Base-by-base conservation (phyloP, 1,139 yeast genomes). In the Hemisphaericaspora lyxosophila region DNA sequence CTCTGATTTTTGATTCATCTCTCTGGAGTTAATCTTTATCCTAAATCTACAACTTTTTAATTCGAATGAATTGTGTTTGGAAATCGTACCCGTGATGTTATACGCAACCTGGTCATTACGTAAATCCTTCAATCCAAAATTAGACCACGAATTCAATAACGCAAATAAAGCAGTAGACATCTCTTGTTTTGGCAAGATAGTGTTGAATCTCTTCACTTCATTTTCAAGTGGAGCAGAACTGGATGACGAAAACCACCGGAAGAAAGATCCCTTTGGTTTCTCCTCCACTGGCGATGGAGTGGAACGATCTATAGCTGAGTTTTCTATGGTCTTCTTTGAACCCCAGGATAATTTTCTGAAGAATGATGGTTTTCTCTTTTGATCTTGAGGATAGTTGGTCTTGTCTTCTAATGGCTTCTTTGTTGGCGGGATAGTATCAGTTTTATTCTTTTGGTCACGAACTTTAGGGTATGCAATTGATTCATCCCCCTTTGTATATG, bases 341-440 rank as follows among this genome's bases (percentile, higher is more conserved):
- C 80, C 79, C 71, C 78, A 73, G 9, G 88, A 80, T 42, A 82
- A 64, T 53, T 81, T 82, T 48, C 88, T 67, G 64, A 83, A 81
- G 46, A 83, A 77, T 0, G 80, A 70, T 44, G 65, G 58, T 50
- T 67, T 68, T 48, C 73, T 62, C 51, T 66, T 69, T 33, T 39
- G 31, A 30, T 13, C 15, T 24, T 28, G 49, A 11, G 43, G 37
- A 2, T 48, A 48, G 41, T 62, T 64, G 24, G 69, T 63, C n/a
- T 62, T 48, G 43, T 65, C 70, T 32, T 53, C 60, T 42, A 64
- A 54, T 18, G 67, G 67, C 35, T 53, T 54, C 22, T 44, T 47
- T 39, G 45, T 55, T 25, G 56, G 52, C 5, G 51, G 54, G 9
- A 44, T 44, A 11, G 46, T 52, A 26, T 48, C 57, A 11, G 32